Evolutionary conservation across 352 stramenopile species (phyloP), one percentile per base, ranked within the genome.

Genomic region (Phytophthora pinifolia): DNA sequence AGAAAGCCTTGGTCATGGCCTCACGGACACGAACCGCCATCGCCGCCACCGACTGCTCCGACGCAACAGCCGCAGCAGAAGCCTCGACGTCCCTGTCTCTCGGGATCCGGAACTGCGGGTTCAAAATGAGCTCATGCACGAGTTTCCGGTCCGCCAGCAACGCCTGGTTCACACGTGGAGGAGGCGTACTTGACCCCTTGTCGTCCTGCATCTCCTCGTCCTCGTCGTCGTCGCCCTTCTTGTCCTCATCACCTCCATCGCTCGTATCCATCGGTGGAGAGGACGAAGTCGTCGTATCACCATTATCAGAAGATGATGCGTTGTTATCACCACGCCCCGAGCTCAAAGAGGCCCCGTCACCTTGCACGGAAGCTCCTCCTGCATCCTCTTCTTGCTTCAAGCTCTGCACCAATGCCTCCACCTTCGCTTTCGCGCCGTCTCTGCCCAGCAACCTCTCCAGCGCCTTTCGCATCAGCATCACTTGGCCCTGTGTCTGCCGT

Each of bases 91-190:
- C 65, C 27, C 64, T 63, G 20, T 66, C 60, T 20, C 41, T 64
- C 34, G 20, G 56, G 1, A 90, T 53, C 20, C 78, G 67, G 35
- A 86, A 89, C 18, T 68, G 49, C 1, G 82, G 82, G 53, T 92
- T 87, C 47, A 90, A 35, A 55, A 89, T 88, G 22, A 92, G 47
- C 20, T 92, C 79, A 29, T 92, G 82, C 9, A 89, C 76, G 0
- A 92, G 50, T 33, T 72, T 70, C 29, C 79, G 64, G 35, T 92
- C 79, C 0, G 63, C 64, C n/a, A 92, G 51, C 9, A 92, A 63
- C 20, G 70, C 48, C 37, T 69, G 52, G 15, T 83, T 66, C 22
- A 83, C 69, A 1, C 49, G 49, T 27, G 59, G 43, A 7, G 65
- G 74, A 5, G 44, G 0, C 7, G 25, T 14, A 27, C 25, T 30